These are phyloP conservation scores for Colletotrichum karsti DNA, from an alignment of 2,329 filamentous ascomycete genomes.

Conservation along the genomic window DNA sequence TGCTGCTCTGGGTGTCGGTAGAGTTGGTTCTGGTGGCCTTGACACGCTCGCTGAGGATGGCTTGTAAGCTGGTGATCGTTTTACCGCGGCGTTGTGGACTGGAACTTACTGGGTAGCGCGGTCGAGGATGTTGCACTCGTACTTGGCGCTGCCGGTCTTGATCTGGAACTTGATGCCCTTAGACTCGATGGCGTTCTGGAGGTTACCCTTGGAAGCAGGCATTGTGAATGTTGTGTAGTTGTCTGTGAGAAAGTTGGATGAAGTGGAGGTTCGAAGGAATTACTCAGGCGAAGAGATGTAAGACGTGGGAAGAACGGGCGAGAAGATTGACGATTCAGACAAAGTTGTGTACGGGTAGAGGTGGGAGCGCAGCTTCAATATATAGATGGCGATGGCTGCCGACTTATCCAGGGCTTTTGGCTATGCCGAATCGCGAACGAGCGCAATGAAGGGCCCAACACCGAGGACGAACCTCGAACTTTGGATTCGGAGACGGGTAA, in stretches of 20 bases:
- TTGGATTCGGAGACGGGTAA: neutral
- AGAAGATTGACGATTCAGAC: neutral
- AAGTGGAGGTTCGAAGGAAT: neutral
- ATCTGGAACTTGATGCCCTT: constrained; percentile 55
- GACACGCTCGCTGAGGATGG: constrained; percentile 44
- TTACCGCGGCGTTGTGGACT: neutral
- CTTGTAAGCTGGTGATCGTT: constrained; percentile 27
- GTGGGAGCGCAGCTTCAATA: neutral
- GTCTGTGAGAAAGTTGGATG: neutral
- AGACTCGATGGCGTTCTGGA: constrained; percentile 8
- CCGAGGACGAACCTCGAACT: neutral
- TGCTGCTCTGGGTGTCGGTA: constrained; percentile 43
- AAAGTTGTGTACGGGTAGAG: neutral
- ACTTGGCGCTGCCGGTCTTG: constrained; percentile 48
- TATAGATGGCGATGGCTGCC: constrained; percentile 4
- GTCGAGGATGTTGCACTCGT: constrained; percentile 53
- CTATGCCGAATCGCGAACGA: neutral
- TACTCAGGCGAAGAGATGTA: neutral
- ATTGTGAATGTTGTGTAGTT: neutral
- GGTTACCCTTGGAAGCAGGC: constrained; percentile 19
- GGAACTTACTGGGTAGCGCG: constrained; percentile 51
- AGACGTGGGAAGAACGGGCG: neutral
- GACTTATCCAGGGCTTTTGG: constrained; percentile 15
- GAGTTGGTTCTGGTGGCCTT: constrained; percentile 48
- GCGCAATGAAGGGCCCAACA: neutral